Base-by-base conservation (phyloP, 345 rosid genomes). In the Bruguiera sexangula region DNA sequence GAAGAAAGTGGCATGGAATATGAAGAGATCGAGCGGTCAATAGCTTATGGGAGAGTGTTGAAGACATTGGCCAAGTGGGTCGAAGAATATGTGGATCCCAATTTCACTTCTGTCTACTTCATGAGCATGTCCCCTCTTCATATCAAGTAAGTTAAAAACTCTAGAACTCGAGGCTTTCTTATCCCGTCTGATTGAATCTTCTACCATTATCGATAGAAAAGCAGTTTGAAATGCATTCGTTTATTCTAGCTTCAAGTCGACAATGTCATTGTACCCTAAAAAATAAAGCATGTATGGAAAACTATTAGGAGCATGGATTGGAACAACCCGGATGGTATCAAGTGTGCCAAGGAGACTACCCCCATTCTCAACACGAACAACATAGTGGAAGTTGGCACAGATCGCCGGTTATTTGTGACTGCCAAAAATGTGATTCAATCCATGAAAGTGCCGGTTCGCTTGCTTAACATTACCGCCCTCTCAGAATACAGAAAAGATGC, bases 401-500 rank as follows among this genome's bases (percentile, higher is more conserved):
- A 76, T 57, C 43, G 37, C 10, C 31, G 76, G 69, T 60, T 76
- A 16, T 54, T 53, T 13, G 31, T 5, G 8, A 57, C 57, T 10
- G 50, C 61, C 1, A 27, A 4, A 30, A 67, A 68, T 15, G 73
- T 63, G 73, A 67, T 60, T 32, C n/a, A 19, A 52, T 68, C 72
- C 1, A 72, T 68, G 62, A 67, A 71, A 58, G 56, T 67, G 13
- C 69, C 62, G 10, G 34, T 76, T 50, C 20, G 72, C n/a, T 43
- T 76, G 27, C 27, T 71, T 13, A 50, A 76, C 56, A 67, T 76
- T 43, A 76, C 69, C 4, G 57, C 60, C 19, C 54, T 76, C 22
- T 76, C 80, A 7, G 73, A 72, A 60, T 71, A 76, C 69, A 63
- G 80, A 72, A 76, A 71, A 72, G 76, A 76, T 72, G 76, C 73